Base-by-base conservation (phyloP, 495 filamentous ascomycete genomes). In the Penicillium desertorum region DNA sequence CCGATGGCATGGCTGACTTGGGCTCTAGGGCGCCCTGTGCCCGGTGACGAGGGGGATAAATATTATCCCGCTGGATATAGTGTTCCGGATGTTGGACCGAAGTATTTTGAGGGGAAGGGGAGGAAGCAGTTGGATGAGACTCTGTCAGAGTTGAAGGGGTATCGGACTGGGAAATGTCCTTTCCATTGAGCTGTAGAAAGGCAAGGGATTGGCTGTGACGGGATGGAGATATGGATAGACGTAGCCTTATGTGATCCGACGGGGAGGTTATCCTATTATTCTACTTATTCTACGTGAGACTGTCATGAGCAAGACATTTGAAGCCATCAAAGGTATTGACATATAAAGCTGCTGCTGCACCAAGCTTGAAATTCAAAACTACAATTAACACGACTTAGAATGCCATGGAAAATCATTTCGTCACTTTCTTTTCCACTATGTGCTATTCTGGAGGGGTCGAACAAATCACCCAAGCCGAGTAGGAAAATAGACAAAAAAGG, bases 61-160 rank as follows among this genome's bases (percentile, higher is more conserved):
- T 86, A 80, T 62, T 76, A 77, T 67, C 85, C 86, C 0, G 43
- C 79, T 14, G 86, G 87, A 0, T 89, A 85, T 65, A 48, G 71
- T 23, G 74, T 85, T 22, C 60, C 75, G 25, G 81, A 88, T 37
- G 61, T 88, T 36, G 86, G 86, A 0, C 86, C 87, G 0, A 70
- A 67, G 51, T 71, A 71, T 23, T 77, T 87, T 50, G 78, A 80
- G 58, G 83, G 82, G 0, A 79, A 81, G 57, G 87, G 86, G 0
- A 54, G 62, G 11, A 65, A 71, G 53, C 41, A 47, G 19, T 47
- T 71, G 47, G 69, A 76, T 52, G 71, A 78, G 25, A 71, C 63
- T 27, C 68, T 74, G 60, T 71, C 76, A 57, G 75, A 71, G 45
- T 64, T 73, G 20, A 76, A 74, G 65, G 63, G 63, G 25, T 72